Conservation (phyloP, 768 basidiomycete genomes). For the Podaxis mareebaensis region DNA sequence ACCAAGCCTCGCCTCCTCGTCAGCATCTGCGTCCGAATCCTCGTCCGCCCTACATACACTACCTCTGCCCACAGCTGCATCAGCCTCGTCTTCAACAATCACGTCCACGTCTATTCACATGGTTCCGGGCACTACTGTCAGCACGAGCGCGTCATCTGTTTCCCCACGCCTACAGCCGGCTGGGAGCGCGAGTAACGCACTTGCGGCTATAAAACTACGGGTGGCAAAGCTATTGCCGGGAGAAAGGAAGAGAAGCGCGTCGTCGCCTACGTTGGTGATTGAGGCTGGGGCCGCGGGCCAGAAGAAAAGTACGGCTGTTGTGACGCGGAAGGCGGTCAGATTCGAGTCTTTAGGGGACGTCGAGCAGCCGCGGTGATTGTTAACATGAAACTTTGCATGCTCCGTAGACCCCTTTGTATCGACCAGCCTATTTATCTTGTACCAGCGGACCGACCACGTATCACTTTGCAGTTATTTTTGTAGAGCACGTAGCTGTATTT, state of each 20-base stretch:
- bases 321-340: slow-evolving; percentile 6
- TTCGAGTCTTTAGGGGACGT: slow-evolving; percentile 1
- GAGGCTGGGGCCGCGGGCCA: not conserved
- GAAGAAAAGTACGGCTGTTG: not conserved
- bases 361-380: not conserved
- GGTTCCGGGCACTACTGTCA: not conserved
- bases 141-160: not conserved
- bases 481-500: not conserved
- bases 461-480: slow-evolving; percentile 1
- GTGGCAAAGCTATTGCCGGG: slow-evolving; percentile 9
- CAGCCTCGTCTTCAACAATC: slow-evolving; percentile 16
- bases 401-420: not conserved
- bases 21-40: slow-evolving; percentile 44
- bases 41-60: slow-evolving; percentile 50
- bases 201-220: slow-evolving; percentile 3
- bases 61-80: slow-evolving; percentile 26
- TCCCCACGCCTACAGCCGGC: not conserved
- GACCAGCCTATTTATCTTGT: not conserved
- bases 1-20: slow-evolving; percentile 36
- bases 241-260: not conserved
- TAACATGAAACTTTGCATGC: not conserved
- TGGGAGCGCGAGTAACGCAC: not conserved
- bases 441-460: not conserved
- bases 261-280: not conserved
- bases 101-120: slow-evolving; percentile 2